phyloP scores from a whole-genome alignment of 1,139 yeast genomes.

The Taphrina sp. region DNA sequence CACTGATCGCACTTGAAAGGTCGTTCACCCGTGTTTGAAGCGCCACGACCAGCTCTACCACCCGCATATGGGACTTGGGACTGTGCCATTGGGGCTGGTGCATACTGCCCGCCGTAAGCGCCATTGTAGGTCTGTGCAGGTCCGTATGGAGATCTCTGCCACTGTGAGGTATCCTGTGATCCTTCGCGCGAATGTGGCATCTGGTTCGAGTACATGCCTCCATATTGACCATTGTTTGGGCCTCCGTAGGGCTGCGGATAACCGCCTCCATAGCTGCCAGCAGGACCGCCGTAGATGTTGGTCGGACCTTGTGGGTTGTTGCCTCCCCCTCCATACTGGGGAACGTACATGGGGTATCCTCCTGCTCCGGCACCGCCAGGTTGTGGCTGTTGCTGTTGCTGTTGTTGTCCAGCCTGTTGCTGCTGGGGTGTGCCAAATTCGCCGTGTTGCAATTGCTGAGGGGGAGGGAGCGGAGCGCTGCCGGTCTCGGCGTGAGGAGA shows the following conservation, averaged over 20 bases:
- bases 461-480: constrained; percentile 18
- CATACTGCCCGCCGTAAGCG: constrained; percentile 6
- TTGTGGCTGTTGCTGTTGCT: constrained; percentile 32
- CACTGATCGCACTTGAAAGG: constrained; percentile 39
- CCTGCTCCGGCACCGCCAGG: not conserved
- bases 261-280: constrained; percentile 5
- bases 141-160: constrained; percentile 29
- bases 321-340: constrained; percentile 7
- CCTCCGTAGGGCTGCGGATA: constrained; percentile 16
- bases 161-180: constrained; percentile 9
- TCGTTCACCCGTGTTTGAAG: constrained; percentile 32
- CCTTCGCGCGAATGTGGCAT: constrained; percentile 23
- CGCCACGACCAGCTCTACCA: constrained; percentile 13
- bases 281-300: constrained; percentile 9
- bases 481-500: constrained; percentile 11
- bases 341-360: constrained; percentile 23
- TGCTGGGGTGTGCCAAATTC: constrained; percentile 16
- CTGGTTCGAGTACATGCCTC: constrained; percentile 28
- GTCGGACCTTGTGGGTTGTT: constrained; percentile 2
- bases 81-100: constrained; percentile 10
- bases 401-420: constrained; percentile 28
- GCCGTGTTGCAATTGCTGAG: constrained; percentile 19
- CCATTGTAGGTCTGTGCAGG: constrained; percentile 24
- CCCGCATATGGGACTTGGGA: constrained; percentile 1
- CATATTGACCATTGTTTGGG: constrained; percentile 14